Conservation (phyloP, 164 flowering plant species). For the Akebia trifoliata region DNA sequence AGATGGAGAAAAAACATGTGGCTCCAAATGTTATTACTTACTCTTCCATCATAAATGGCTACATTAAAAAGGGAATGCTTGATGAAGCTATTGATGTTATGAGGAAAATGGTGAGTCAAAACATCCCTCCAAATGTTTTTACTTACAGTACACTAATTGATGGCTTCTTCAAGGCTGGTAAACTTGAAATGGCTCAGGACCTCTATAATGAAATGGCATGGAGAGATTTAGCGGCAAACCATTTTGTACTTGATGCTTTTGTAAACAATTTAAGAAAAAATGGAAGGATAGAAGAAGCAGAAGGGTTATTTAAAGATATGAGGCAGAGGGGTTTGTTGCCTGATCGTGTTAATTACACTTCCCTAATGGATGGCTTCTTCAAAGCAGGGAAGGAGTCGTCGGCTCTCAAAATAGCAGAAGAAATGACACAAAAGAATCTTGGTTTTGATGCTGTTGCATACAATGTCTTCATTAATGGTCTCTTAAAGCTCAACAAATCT, state of each 20-base stretch:
- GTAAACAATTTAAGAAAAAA: constrained; percentile 60
- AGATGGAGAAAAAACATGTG: constrained; percentile 50
- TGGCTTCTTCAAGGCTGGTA: constrained; percentile 64
- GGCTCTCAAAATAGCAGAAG: constrained; percentile 59
- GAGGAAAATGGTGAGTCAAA: constrained; percentile 43
- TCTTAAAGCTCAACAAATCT: constrained; percentile 44
- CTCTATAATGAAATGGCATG: constrained; percentile 57
- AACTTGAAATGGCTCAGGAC: constrained; percentile 43
- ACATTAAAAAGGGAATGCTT: constrained; percentile 55
- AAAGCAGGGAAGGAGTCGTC: constrained; percentile 58
- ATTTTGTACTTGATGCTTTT: constrained; percentile 54
- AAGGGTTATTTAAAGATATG: constrained; percentile 39
- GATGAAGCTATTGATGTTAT: constrained; percentile 45
- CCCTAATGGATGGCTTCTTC: constrained; percentile 78
- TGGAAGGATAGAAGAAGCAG: constrained; percentile 62
- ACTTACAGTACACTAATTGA: constrained; percentile 59
- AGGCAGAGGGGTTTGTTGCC: constrained; percentile 51
- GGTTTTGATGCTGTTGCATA: constrained; percentile 65
- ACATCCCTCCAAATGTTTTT: constrained; percentile 52
- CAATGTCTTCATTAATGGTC: constrained; percentile 72
- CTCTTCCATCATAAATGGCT: constrained; percentile 64
- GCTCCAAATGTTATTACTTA: constrained; percentile 57
- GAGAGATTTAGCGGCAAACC: constrained; percentile 49
- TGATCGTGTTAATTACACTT: constrained; percentile 75
- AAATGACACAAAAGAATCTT: constrained; percentile 50